Conservation (phyloP, 208 protist genomes). For the Trypanosoma vivax region DNA sequence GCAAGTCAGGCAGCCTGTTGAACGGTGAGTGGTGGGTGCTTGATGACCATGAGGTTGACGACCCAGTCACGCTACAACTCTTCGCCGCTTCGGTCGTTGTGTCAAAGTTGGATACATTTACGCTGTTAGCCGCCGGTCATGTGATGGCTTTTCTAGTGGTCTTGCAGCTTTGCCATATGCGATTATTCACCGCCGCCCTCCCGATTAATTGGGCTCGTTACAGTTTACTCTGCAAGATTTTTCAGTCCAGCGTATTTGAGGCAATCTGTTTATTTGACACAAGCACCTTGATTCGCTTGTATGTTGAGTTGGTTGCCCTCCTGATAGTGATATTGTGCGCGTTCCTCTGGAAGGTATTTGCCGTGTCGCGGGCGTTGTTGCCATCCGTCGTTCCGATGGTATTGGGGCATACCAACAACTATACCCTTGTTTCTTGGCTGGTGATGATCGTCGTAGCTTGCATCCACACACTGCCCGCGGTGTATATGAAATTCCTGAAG, state of each 20-base stretch:
- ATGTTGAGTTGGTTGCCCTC: constrained; percentile 4
- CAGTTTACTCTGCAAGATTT: constrained; percentile 6
- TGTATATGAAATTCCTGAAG: no score
- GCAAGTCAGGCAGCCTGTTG: neutral
- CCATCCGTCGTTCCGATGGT: neutral
- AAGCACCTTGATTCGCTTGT: constrained; percentile 3
- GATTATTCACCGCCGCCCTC: neutral
- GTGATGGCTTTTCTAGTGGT: constrained; percentile 3
- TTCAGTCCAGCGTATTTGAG: neutral
- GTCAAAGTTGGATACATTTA: constrained; percentile 13
- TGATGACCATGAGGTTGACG: constrained; percentile 7
- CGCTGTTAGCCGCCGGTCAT: constrained; percentile 9
- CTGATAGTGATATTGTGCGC: neutral
- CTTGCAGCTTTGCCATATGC: constrained; percentile 2
- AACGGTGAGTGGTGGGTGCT: neutral
- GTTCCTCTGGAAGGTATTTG: constrained; percentile 6
- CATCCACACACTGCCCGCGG: no score
- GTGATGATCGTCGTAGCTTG: constrained; percentile 3
- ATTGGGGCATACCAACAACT: neutral
- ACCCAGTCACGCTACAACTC: constrained; percentile 13
- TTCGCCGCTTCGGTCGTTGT: constrained; percentile 16
- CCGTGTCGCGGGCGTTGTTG: neutral
- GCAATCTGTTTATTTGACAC: constrained; percentile 1
- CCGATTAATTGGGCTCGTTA: constrained; percentile 4
- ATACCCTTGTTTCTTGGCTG: neutral